These are phyloP conservation scores for Linderina pennispora DNA, from an alignment of 192 early-diverging fungal species.

Conservation along the genomic window DNA sequence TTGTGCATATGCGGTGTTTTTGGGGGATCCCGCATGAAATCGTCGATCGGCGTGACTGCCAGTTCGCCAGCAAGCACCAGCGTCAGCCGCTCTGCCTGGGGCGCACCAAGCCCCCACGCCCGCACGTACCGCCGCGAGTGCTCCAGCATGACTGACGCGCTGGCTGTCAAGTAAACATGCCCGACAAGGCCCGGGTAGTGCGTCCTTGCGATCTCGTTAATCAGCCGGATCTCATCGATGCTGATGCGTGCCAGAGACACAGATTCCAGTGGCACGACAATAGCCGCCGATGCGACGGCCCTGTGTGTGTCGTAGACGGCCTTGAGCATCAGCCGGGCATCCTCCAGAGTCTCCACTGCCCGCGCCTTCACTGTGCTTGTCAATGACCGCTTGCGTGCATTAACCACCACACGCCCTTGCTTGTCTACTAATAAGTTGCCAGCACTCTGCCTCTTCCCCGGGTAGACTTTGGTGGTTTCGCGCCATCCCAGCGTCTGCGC, in stretches of 20 bases:
- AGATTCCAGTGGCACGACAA: slow-evolving; percentile 33
- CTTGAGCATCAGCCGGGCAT: slow-evolving; percentile 34
- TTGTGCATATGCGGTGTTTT: neutral
- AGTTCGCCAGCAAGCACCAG: too few species aligned
- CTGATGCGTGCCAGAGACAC: slow-evolving; percentile 21
- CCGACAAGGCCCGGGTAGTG: slow-evolving; percentile 20
- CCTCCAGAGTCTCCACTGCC: slow-evolving; percentile 25
- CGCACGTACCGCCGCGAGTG: slow-evolving; percentile 25
- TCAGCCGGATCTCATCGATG: slow-evolving; percentile 2
- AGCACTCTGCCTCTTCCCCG: slow-evolving; percentile 2
- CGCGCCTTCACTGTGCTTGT: slow-evolving; percentile 9
- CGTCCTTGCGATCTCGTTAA: slow-evolving; percentile 8
- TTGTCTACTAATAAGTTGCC: slow-evolving; percentile 8
- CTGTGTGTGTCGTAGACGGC: slow-evolving; percentile 1
- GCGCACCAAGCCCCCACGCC: neutral
- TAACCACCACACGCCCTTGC: slow-evolving; percentile 21
- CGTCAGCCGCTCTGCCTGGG: neutral
- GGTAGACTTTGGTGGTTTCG: slow-evolving; percentile 36
- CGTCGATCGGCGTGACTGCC: neutral
- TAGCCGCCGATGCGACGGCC: slow-evolving; percentile 5
- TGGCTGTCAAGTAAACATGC: slow-evolving; percentile 28
- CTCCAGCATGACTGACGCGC: slow-evolving; percentile 33
- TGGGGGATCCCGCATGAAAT: neutral
- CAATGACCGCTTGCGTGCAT: slow-evolving; percentile 16
- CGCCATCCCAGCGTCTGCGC: slow-evolving; percentile 29